Evolutionary conservation across 768 basidiomycete species (phyloP).

Genomic region (Podaxis sp.): DNA sequence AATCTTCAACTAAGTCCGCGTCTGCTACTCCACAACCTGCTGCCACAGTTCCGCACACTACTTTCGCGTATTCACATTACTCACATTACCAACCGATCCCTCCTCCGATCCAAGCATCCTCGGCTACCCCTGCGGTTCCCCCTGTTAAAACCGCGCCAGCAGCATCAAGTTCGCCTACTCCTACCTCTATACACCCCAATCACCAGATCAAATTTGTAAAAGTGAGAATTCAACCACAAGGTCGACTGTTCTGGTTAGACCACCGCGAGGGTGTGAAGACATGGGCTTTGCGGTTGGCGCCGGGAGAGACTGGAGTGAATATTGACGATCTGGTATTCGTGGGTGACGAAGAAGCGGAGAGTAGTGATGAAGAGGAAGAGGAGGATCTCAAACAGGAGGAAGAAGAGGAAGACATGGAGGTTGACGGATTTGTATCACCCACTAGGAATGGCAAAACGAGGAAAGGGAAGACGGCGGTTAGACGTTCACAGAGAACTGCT

Average conservation of each 20-base stretch:
- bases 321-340: slow-evolving; percentile 55
- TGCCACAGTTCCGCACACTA: slow-evolving; percentile 30
- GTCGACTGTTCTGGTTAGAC: slow-evolving; percentile 59
- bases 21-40: slow-evolving; percentile 33
- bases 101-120: slow-evolving; percentile 25
- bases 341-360: slow-evolving; percentile 58
- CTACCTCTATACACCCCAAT: slow-evolving; percentile 36
- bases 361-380: slow-evolving; percentile 52
- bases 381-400: slow-evolving; percentile 37
- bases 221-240: slow-evolving; percentile 58
- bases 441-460: slow-evolving; percentile 42
- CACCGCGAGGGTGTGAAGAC: slow-evolving; percentile 68
- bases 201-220: slow-evolving; percentile 54
- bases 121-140: slow-evolving; percentile 22
- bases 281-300: slow-evolving; percentile 67
- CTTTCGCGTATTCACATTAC: slow-evolving; percentile 46
- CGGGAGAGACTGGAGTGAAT: slow-evolving; percentile 55
- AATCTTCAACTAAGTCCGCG: slow-evolving; percentile 15
- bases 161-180: slow-evolving; percentile 39
- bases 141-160: slow-evolving; percentile 26
- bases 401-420: slow-evolving; percentile 46
- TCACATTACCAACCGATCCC: slow-evolving; percentile 48
- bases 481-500: slow-evolving; percentile 22
- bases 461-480: slow-evolving; percentile 38
- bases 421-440: slow-evolving; percentile 36